Conservation (phyloP, 2,329 filamentous ascomycete genomes). For the Arthrobotrys entomopaga region DNA sequence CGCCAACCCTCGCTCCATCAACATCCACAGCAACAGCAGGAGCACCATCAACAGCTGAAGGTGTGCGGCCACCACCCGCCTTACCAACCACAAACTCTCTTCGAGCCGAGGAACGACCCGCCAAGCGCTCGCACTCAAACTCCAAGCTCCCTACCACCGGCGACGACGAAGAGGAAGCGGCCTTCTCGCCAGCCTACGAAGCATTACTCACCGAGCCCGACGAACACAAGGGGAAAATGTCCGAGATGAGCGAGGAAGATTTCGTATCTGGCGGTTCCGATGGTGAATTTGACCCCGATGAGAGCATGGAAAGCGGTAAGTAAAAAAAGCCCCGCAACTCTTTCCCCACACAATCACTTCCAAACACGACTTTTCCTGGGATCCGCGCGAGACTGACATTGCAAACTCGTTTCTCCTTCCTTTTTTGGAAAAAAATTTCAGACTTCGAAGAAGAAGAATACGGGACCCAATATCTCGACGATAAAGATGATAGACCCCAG, state of each 20-base stretch:
- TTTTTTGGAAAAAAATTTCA: slow-evolving; percentile 53
- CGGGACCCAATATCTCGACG: slow-evolving; percentile 72
- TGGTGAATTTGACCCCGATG: slow-evolving; percentile 65
- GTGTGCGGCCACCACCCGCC: slow-evolving; percentile 1
- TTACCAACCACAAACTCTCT: slow-evolving; percentile 3
- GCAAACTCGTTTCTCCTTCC: too few relatives aligned
- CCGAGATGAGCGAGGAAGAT: slow-evolving; percentile 59
- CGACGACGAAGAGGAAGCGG: slow-evolving; percentile 39
- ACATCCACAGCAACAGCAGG: neutral
- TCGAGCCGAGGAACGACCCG: slow-evolving; percentile 46
- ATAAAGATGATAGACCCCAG: slow-evolving; percentile 76
- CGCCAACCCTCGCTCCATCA: slow-evolving; percentile 11
- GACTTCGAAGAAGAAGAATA: slow-evolving; percentile 70
- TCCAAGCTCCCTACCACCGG: neutral
- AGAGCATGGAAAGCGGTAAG: slow-evolving; percentile 60
- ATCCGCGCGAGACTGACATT: too few relatives aligned
- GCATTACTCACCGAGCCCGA: slow-evolving; percentile 33
- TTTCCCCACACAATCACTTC: slow-evolving; percentile 13
- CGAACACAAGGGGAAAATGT: slow-evolving; percentile 53
- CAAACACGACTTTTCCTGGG: slow-evolving; percentile 8
- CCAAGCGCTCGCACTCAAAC: slow-evolving; percentile 52
- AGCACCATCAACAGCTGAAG: neutral
- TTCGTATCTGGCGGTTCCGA: slow-evolving; percentile 58
- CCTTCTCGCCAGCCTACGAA: slow-evolving; percentile 51
- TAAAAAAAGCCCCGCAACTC: neutral